Evolutionary conservation across 345 rosid species (phyloP).

Genomic region (Acer negundo): DNA sequence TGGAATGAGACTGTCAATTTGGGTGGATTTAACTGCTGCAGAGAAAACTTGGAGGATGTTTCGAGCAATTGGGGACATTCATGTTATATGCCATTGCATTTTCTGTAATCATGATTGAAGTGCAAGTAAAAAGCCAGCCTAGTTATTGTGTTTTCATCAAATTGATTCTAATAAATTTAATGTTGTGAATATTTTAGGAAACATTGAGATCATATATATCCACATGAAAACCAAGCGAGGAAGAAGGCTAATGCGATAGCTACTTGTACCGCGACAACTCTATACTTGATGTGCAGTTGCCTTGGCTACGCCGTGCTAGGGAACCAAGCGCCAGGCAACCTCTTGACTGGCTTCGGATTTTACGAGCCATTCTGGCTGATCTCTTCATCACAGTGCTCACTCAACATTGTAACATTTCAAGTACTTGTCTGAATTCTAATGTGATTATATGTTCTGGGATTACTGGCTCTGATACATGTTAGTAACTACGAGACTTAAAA

Average conservation of each 20-base stretch:
- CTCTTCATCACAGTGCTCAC: conserved; percentile 19
- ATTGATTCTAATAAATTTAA: neutral
- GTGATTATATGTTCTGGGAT: too few species aligned
- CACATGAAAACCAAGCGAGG: conserved; percentile 46
- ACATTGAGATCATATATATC: conserved; percentile 47
- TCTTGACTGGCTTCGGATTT: conserved; percentile 27
- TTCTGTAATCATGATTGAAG: conserved; percentile 22
- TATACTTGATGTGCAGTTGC: conserved; percentile 37
- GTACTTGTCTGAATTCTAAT: too few species aligned
- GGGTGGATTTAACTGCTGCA: conserved; percentile 16
- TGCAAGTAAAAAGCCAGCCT: too few species aligned
- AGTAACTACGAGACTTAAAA: too few species aligned
- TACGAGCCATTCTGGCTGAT: conserved; percentile 24
- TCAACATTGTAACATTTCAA: too few species aligned
- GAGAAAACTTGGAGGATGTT: conserved; percentile 29
- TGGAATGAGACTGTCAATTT: conserved; percentile 47
- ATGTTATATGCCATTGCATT: conserved; percentile 32
- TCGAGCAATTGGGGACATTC: conserved; percentile 28
- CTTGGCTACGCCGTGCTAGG: conserved; percentile 22
- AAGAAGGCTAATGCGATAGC: conserved; percentile 47
- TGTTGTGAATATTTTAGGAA: conserved; percentile 31
- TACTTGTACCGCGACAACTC: conserved; percentile 39
- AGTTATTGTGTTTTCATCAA: too few species aligned
- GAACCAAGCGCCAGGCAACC: conserved; percentile 22
- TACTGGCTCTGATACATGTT: too few species aligned